These are phyloP conservation scores for Tulasnella sp. DNA, from an alignment of 768 basidiomycete genomes.

Conservation along the genomic window DNA sequence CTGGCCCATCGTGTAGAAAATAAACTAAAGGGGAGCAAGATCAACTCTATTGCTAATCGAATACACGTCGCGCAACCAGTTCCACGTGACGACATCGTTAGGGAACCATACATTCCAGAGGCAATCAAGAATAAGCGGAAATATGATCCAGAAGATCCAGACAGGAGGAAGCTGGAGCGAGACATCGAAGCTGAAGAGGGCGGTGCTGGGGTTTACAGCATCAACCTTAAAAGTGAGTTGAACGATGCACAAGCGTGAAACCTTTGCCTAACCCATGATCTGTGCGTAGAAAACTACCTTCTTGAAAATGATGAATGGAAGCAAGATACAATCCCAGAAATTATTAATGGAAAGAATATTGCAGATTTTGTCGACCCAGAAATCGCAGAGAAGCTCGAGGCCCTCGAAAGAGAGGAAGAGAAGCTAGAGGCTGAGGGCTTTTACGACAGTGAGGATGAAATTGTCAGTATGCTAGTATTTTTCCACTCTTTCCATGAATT, in stretches of 20 bases:
- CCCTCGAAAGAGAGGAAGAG: conserved; percentile 93
- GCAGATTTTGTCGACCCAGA: conserved; percentile 98
- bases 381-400: conserved; percentile 92
- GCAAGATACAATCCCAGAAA: conserved; percentile 92
- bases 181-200: conserved; percentile 81
- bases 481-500: neutral
- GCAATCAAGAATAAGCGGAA: conserved; percentile 54
- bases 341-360: conserved; percentile 96
- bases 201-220: conserved; percentile 81
- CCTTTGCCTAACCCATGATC: neutral
- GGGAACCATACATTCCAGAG: conserved; percentile 84
- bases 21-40: conserved; percentile 88
- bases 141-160: conserved; percentile 78
- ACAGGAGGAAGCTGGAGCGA: conserved; percentile 55
- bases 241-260: conserved; percentile 1
- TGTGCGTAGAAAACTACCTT: conserved; percentile 65
- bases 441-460: conserved; percentile 82
- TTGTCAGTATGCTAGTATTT: conserved; percentile 35
- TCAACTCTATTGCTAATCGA: conserved; percentile 85
- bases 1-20: conserved; percentile 88
- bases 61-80: conserved; percentile 92
- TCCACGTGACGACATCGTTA: conserved; percentile 76
- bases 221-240: conserved; percentile 73
- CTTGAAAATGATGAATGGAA: conserved; percentile 90
- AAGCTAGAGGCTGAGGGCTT: conserved; percentile 87